Base-by-base conservation (phyloP, 768 basidiomycete species). In the Erythrobasidium yunnanense region DNA sequence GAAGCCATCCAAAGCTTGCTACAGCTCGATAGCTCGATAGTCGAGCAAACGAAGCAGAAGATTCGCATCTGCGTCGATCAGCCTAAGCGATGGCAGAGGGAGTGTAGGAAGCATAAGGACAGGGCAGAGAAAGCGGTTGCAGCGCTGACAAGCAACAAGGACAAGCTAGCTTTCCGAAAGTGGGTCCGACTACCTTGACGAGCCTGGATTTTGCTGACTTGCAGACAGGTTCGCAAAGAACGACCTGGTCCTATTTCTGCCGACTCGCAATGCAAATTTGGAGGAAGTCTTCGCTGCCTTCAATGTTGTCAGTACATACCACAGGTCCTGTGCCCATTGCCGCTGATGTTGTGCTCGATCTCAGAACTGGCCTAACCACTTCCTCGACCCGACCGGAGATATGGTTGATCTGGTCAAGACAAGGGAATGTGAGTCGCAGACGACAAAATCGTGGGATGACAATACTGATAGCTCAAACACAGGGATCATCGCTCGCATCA, bases 251-350 rank as follows among this genome's bases (percentile, higher is more conserved):
- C 79, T 99, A 30, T 99, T 99, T 77, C 79, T 99, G 15, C 95
- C 95, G 1, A 99, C 95, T 0, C 81, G 92, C 51, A 96, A 96
- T 76, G 90, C 90, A 29, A 83, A 88, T 4, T 86, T 87, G 46
- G 90, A 88, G 75, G n/a, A n/a, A n/a, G 88, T 90, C 0, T 99
- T 95, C 93, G 95, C 93, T 23, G 95, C 95, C 8, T 99, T 97
- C 78, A 99, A 97, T 76, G 87, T 96, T 7, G 56, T 52, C 13
- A 52, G 50, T 30, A 22, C 50, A 52, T 20, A 15, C 8, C 20
- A 13, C 22, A 13, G 50, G 20, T 23, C 7, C 15, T 52, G 8
- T 52, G 11, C 29, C 20, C 50, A 22, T 52, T 23, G 42, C 22
- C 27, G 25, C 22, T 8, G 50, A 23, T 30, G 22, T 23, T 52